Percentiles rank a stretch among this genome's conserved stretches.
phyloP scores from a whole-genome alignment of 257 asterid species.

The Cordia subcordata region DNA sequence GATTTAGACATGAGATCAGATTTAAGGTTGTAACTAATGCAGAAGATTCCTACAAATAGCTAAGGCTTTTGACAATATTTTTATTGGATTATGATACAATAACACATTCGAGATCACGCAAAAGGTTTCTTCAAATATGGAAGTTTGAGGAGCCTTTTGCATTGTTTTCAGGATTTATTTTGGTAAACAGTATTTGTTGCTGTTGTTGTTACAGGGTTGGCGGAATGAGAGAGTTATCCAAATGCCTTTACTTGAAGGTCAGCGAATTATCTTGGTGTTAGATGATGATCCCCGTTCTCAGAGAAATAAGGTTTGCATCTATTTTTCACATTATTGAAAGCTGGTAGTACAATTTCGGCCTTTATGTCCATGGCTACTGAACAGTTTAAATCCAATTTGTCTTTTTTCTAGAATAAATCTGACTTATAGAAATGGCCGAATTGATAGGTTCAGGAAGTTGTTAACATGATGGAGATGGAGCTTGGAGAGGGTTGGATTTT shows the following conservation, averaged over 20 bases:
- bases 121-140: too few relatives aligned
- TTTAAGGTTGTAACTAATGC: not conserved
- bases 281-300: slow-evolving; percentile 58
- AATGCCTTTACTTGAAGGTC: slow-evolving; percentile 31
- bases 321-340: slow-evolving; percentile 1
- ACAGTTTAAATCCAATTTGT: not conserved
- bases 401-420: not conserved
- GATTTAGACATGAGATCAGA: not conserved
- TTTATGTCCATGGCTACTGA: slow-evolving; percentile 1
- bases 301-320: slow-evolving; percentile 50
- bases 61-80: too few relatives aligned
- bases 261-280: slow-evolving; percentile 63
- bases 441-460: slow-evolving; percentile 60
- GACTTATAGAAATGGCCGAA: not conserved
- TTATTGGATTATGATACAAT: too few relatives aligned
- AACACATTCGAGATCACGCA: too few relatives aligned
- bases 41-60: not conserved
- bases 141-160: too few relatives aligned
- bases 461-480: slow-evolving; percentile 71
- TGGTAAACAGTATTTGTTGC: not conserved
- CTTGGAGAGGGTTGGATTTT: slow-evolving; percentile 90
- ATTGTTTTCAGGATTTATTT: slow-evolving; percentile 1
- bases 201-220: slow-evolving; percentile 60
- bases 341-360: not conserved
- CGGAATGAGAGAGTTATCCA: slow-evolving; percentile 48